phyloP scores from a whole-genome alignment of 2,329 filamentous ascomycete genomes.

The Teratosphaeria nubilosa region DNA sequence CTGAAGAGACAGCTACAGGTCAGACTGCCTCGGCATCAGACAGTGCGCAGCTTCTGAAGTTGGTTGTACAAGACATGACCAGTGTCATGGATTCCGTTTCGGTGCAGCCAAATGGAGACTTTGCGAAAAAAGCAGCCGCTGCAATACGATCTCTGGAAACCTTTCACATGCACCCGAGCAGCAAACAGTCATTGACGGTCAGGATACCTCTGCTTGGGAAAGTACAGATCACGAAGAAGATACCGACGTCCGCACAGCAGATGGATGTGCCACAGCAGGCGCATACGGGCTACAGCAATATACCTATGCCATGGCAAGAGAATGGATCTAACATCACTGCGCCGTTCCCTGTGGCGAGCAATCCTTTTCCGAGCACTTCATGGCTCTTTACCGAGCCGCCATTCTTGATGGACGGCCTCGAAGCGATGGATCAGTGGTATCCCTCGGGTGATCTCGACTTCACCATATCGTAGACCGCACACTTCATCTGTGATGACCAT shows the following conservation, averaged over 20 bases:
- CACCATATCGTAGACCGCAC: neutral
- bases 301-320: neutral
- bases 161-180: neutral
- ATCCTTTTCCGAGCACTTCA: neutral
- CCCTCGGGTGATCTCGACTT: neutral
- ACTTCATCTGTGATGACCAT: too few relatives aligned
- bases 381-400: neutral
- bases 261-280: neutral
- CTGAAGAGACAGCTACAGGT: neutral
- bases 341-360: neutral
- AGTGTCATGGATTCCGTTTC: neutral
- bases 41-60: neutral
- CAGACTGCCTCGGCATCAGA: neutral
- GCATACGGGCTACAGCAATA: neutral
- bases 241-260: neutral
- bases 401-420: neutral
- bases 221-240: neutral
- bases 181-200: neutral
- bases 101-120: neutral
- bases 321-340: neutral
- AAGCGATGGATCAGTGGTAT: neutral
- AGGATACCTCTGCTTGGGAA: neutral
- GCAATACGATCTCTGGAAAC: neutral
- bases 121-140: neutral
- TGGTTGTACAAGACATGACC: neutral